A percentile compares a stretch with the other conserved stretches of the same genome.
These are phyloP conservation scores for Coleophoma cylindrospora DNA, from an alignment of 2,329 filamentous ascomycete species.

Conservation along the genomic window DNA sequence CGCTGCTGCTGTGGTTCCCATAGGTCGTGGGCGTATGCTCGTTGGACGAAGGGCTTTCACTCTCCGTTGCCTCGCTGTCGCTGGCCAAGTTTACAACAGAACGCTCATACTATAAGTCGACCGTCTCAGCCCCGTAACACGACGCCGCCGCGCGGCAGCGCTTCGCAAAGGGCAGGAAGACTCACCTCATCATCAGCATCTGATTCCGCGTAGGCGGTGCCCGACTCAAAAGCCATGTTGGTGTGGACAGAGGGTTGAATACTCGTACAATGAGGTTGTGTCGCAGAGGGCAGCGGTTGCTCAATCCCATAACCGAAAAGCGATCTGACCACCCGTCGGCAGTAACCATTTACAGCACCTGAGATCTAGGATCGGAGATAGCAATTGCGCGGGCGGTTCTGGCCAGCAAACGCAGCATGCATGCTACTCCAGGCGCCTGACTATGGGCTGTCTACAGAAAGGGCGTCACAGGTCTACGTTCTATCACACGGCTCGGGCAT, in stretches of 20 bases:
- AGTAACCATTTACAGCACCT: too few relatives aligned
- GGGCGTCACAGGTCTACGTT: too few relatives aligned
- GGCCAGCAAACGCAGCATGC: too few relatives aligned
- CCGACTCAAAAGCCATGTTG: constrained; percentile 52
- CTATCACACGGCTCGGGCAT: too few relatives aligned
- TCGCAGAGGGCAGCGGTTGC: neutral
- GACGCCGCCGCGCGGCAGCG: neutral
- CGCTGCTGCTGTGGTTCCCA: constrained; percentile 58
- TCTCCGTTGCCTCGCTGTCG: constrained; percentile 67
- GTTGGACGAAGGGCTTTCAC: constrained; percentile 57
- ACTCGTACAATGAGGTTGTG: neutral
- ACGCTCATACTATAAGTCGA: constrained; percentile 53
- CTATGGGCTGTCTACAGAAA: too few relatives aligned
- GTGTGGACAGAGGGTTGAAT: neutral
- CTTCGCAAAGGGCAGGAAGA: neutral
- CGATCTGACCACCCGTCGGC: too few relatives aligned
- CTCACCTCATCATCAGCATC: constrained; percentile 68
- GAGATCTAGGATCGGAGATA: too few relatives aligned
- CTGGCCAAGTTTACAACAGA: constrained; percentile 58
- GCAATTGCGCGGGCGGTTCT: too few relatives aligned
- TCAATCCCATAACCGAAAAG: neutral
- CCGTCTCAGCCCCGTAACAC: neutral
- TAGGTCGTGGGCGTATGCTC: constrained; percentile 80
- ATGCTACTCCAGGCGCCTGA: too few relatives aligned
- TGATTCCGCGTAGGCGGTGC: constrained; percentile 71